Evolutionary conservation across 2,329 filamentous ascomycete species (phyloP), one percentile per base, ranked within the genome.

Genomic region (Capronia epimyces): DNA sequence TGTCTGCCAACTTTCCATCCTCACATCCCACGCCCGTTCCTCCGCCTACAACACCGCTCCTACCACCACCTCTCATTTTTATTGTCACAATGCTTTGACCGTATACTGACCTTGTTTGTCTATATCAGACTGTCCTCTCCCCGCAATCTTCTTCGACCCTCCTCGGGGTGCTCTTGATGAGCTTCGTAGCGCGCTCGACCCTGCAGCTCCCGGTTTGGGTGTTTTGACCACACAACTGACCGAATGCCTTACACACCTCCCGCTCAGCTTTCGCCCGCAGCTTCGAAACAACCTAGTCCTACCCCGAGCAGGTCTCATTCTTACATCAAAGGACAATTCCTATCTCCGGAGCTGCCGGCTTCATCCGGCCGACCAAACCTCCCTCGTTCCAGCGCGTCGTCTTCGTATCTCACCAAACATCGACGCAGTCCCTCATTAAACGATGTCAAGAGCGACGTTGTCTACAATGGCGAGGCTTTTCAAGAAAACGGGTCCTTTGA

Each of bases 331-430:
- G 50, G 49, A 53, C 53, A 51, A 18, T 52, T 45, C 37, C 43
- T 44, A 16, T 48, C 45, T 18, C 43, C 54, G 49, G 61, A 71
- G 53, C 61, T 66, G 63, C 43, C 58, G 58, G 52, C 63, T 60
- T 50, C 67, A 57, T 62, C 69, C 63, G 49, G 65, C 64, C 63
- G 76, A 44, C 72, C 73, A 21, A 69, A 72, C 20, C 71, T 77
- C 36, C 79, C 79, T 31, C 75, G 77, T 39, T 80, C 77, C 10
- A 71, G 75, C 50, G 77, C 77, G 7, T 83, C 81, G 25, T 75
- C 78, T 3, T 75, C 80, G 13, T 83, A 84, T 63, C 71, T 83
- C 49, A 77, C 76, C 66, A 80, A 77, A 65, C 80, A 82, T 63
- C 73, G 81, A 47, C 75, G 81, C 46, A 78, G 78, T 51, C 76